Conservation (phyloP, 805 yeast species). For the Myxozyma monticola region DNA sequence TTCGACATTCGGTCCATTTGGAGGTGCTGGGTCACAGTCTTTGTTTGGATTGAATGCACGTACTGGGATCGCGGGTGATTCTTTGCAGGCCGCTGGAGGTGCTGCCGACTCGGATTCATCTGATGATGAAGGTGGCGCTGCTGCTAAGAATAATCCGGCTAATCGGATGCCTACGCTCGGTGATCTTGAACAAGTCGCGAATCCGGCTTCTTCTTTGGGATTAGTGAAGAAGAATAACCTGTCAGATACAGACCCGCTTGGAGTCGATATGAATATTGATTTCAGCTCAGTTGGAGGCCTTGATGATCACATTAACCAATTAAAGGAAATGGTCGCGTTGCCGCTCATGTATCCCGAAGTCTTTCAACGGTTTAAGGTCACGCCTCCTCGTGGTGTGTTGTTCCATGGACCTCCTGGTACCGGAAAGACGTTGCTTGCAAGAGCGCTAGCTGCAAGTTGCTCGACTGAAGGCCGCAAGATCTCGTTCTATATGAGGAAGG, state of each 20-base stretch:
- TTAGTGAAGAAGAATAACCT: slow-evolving; percentile 55
- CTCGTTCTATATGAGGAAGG: slow-evolving; percentile 96
- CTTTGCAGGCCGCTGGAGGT: slow-evolving; percentile 36
- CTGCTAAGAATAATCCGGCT: slow-evolving; percentile 34
- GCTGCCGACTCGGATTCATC: slow-evolving; percentile 47
- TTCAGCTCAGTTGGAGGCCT: slow-evolving; percentile 88
- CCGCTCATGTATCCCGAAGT: slow-evolving; percentile 93
- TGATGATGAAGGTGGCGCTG: slow-evolving; percentile 47
- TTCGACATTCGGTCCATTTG: slow-evolving; percentile 97
- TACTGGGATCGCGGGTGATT: slow-evolving; percentile 51
- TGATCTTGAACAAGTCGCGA: slow-evolving; percentile 32
- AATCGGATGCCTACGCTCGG: slow-evolving; percentile 25
- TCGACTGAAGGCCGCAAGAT: slow-evolving; percentile 81
- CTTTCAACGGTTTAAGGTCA: slow-evolving; percentile 81
- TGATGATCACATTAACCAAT: slow-evolving; percentile 82
- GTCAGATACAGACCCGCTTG: slow-evolving; percentile 92
- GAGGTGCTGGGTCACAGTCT: slow-evolving; percentile 89
- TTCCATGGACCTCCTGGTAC: slow-evolving; percentile 99
- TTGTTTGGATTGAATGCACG: slow-evolving; percentile 59
- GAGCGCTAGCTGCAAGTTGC: slow-evolving; percentile 96
- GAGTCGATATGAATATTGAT: slow-evolving; percentile 82
- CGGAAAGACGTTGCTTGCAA: slow-evolving; percentile 96
- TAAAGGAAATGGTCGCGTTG: slow-evolving; percentile 94
- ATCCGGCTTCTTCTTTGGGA: slow-evolving; percentile 30
- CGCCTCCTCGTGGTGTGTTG: slow-evolving; percentile 95